Evolutionary conservation across 306 rosid species (phyloP).

Genomic region (Cucurbita moschata): DNA sequence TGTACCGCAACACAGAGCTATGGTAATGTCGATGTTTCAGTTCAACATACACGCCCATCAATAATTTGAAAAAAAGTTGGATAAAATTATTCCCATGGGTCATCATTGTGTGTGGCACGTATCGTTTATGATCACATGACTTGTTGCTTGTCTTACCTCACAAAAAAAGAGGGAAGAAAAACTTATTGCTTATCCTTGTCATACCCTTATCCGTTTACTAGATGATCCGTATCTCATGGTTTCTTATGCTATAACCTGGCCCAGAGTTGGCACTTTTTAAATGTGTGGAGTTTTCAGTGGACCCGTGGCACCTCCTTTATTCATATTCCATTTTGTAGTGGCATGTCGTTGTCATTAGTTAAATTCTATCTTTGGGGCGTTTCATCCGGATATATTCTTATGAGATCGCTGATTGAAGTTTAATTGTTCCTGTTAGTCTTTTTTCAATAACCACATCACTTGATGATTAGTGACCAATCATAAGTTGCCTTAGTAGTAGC

Average conservation of each 20-base stretch:
- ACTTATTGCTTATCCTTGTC: not conserved
- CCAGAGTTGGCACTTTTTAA: not conserved
- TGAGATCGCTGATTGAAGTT: not conserved
- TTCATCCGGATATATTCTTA: not conserved
- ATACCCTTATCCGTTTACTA: not conserved
- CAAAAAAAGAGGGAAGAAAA: not conserved
- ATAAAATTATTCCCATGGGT: not conserved
- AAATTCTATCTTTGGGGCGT: not conserved
- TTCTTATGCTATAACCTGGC: not conserved
- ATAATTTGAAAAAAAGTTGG: not conserved
- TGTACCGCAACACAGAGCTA: not conserved
- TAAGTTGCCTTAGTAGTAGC: not conserved
- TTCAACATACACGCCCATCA: not conserved
- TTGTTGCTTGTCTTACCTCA: not conserved
- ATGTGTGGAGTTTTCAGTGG: not conserved
- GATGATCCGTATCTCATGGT: not conserved
- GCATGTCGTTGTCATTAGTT: not conserved
- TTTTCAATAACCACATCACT: not conserved
- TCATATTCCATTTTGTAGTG: not conserved
- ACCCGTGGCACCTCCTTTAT: not conserved
- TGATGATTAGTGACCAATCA: not conserved
- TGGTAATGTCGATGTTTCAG: not conserved
- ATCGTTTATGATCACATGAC: not conserved
- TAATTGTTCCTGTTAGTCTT: not conserved
- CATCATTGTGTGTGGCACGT: not conserved